Base-by-base conservation (phyloP, 2,329 filamentous ascomycete species). In the Xylaria sp. region DNA sequence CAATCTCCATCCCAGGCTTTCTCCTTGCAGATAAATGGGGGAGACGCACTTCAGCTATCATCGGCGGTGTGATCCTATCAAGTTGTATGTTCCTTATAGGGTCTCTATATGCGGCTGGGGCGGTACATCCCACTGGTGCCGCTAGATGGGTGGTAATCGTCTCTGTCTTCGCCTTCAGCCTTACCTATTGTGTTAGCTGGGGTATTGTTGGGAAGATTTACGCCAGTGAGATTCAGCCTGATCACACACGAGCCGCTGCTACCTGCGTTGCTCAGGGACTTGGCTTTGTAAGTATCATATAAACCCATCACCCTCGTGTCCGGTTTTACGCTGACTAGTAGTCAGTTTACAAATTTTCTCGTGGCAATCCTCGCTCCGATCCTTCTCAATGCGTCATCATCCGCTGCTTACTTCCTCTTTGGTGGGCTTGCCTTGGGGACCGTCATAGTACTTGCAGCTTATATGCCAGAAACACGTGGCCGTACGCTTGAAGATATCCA, bases 1-100 rank as follows among this genome's bases (percentile, higher is more conserved):
- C 81, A n/a, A 79, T 85, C 54, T 87, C 87, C 0, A 81, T 90
- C 31, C 86, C 87, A 0, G 87, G 83, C 0, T 80, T 86, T 66
- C 76, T 88, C 25, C 81, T 85, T 15, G 84, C 86, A 0, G 87
- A 90, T 69, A 81, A 81, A 66, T 88, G 86, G 83, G 86, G 86
- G 3, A 81, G 87, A 6, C 82, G 85, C 3, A 84, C 82, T 3
- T 85, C 82, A 13, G 83, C 84, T 33, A 81, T 90, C 38, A 79
- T 79, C 2, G 87, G 84, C 61, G 89, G 87, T 1, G 64, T 87
- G 2, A 77, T 78, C 0, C 79, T 89, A 1, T 80, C 82, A 1
- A 72, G 78, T 3, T 80, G 79, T 66, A 88, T 89, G 82, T 73
- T 87, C 15, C 72, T 86, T 7, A 87, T 89, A 66, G 86, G 86